A percentile compares a stretch with the other conserved stretches of the same genome.
These are phyloP conservation scores for Chrysanthemum seticuspe DNA, from an alignment of 129 eudicot species.

Conservation along the genomic window DNA sequence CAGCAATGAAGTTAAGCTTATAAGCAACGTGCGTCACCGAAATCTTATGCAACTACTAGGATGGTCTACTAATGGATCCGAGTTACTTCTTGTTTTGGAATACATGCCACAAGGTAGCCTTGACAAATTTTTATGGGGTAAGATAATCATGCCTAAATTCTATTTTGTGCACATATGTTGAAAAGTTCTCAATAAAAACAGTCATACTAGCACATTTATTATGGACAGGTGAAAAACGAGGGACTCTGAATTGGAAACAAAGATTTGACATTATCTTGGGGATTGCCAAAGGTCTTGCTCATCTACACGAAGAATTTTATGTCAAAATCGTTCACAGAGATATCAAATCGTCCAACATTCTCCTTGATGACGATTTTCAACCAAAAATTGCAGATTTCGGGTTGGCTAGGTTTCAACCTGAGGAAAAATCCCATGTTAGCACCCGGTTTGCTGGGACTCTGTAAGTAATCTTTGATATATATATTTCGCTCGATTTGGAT, in stretches of 20 bases:
- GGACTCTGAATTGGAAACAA: conserved; percentile 56
- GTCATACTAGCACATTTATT: no score
- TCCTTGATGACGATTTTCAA: conserved; percentile 50
- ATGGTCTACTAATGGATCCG: conserved; percentile 45
- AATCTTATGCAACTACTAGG: conserved; percentile 61
- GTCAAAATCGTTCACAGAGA: conserved; percentile 66
- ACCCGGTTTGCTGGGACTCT: conserved; percentile 70
- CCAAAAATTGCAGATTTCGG: conserved; percentile 78
- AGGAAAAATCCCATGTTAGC: conserved; percentile 55
- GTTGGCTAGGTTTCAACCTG: conserved; percentile 55
- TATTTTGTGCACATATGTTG: no score
- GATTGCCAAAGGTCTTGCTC: conserved; percentile 62
- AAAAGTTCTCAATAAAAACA: no score
- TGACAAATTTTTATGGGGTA: conserved; percentile 62
- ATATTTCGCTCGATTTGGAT: no score
- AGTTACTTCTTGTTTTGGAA: conserved; percentile 61
- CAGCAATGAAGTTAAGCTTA: conserved; percentile 54
- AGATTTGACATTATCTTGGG: conserved; percentile 53
- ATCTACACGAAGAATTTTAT: conserved; percentile 59
- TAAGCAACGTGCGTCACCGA: conserved; percentile 62
- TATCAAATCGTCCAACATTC: conserved; percentile 59
- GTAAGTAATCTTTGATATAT: conserved; percentile 31
- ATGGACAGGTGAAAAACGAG: conserved; percentile 48
- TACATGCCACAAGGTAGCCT: conserved; percentile 69
- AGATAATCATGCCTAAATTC: background rate